Percentiles rank a stretch among this genome's conserved stretches.
Evolutionary conservation across 345 rosid species (phyloP).

Genomic region (Salix suchowensis): DNA sequence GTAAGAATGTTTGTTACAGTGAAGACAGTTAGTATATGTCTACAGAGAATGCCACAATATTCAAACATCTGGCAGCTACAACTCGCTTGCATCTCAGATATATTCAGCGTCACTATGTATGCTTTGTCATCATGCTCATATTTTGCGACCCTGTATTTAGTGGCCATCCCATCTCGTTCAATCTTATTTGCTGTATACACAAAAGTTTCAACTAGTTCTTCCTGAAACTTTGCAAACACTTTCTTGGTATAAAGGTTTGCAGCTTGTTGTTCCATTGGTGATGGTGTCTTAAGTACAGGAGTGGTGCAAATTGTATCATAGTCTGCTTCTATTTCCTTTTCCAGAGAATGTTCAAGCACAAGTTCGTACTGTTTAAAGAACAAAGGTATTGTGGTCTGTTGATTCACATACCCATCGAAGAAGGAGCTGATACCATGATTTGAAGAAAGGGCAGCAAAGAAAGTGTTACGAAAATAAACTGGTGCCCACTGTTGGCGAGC

Average conservation of each 20-base stretch:
- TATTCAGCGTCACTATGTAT: constrained; percentile 36
- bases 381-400: constrained; percentile 50
- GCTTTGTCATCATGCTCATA: constrained; percentile 61
- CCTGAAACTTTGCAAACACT: constrained; percentile 62
- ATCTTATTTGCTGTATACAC: constrained; percentile 58
- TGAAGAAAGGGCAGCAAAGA: constrained; percentile 58
- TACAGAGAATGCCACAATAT: constrained; percentile 56
- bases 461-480: constrained; percentile 56
- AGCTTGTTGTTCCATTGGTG: constrained; percentile 73
- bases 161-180: constrained; percentile 43
- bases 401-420: constrained; percentile 61
- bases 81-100: constrained; percentile 46
- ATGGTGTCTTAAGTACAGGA: constrained; percentile 54
- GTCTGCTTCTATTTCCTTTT: constrained; percentile 65
- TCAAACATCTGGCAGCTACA: constrained; percentile 76
- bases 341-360: constrained; percentile 50
- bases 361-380: constrained; percentile 62
- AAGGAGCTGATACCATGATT: constrained; percentile 51
- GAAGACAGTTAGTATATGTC: constrained; percentile 62
- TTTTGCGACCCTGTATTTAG: constrained; percentile 53
- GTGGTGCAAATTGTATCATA: constrained; percentile 50
- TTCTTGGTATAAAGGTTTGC: constrained; percentile 54
- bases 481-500: constrained; percentile 76
- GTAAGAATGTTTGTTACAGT: constrained; percentile 61
- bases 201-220: constrained; percentile 67